These are phyloP conservation scores for Adansonia rubrostipa DNA, from an alignment of 441 rosid genomes.

Conservation along the genomic window DNA sequence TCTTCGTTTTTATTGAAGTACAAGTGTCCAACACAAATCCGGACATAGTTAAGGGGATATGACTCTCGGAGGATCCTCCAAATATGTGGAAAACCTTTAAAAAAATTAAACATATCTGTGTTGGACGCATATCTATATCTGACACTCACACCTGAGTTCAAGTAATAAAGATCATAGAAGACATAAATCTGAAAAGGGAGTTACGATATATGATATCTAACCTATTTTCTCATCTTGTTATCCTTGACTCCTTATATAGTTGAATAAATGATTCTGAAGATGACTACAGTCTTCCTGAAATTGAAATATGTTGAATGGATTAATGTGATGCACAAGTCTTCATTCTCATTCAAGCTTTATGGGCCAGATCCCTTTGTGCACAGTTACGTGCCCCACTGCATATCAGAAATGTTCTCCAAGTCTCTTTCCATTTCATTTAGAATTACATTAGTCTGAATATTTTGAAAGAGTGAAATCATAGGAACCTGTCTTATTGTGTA, in stretches of 20 bases:
- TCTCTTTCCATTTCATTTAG: neutral
- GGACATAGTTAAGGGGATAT: no score
- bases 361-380: neutral
- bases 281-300: conserved; percentile 2
- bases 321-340: neutral
- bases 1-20: no score
- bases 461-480: conserved; percentile 5
- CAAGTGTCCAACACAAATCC: no score
- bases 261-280: neutral
- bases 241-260: conserved; percentile 5
- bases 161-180: neutral
- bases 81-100: no score
- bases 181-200: neutral
- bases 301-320: neutral
- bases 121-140: no score
- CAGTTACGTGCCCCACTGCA: neutral
- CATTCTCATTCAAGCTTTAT: conserved; percentile 13
- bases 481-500: neutral
- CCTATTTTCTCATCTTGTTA: conserved; percentile 17
- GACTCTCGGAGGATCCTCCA: no score
- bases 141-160: no score
- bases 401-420: neutral
- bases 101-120: no score
- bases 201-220: neutral
- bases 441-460: conserved; percentile 9